A percentile compares a stretch with the other conserved stretches of the same genome.
These are phyloP conservation scores for Candida loeiensis DNA, from an alignment of 805 yeast genomes.

Conservation along the genomic window DNA sequence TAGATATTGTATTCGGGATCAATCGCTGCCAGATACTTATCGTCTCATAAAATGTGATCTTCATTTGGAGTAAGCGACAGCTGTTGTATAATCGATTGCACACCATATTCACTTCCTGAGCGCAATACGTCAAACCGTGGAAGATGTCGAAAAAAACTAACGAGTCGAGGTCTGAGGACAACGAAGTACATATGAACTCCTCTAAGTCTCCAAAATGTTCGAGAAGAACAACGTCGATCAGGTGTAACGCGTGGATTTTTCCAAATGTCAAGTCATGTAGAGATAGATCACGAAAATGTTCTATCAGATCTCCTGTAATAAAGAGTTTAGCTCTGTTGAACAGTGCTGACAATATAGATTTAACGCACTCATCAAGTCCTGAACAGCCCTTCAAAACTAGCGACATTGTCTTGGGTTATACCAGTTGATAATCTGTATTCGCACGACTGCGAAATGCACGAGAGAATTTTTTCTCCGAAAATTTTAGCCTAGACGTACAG, in stretches of 20 bases:
- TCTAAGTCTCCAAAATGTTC: constrained; percentile 1
- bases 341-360: background rate
- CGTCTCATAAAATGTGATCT: background rate
- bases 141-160: constrained; percentile 3
- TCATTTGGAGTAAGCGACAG: background rate
- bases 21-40: background rate
- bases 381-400: too few species aligned
- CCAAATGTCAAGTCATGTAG: constrained; percentile 1
- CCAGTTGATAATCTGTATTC: background rate
- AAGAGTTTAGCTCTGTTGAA: constrained; percentile 2
- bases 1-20: background rate
- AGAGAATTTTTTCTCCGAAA: constrained; percentile 1
- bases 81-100: background rate
- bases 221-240: constrained; percentile 4
- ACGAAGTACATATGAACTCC: background rate
- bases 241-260: constrained; percentile 1
- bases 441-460: background rate
- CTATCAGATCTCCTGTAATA: background rate
- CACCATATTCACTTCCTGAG: constrained; percentile 1
- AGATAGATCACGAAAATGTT: background rate
- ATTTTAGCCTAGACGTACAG: background rate
- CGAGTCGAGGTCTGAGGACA: background rate
- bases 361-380: background rate
- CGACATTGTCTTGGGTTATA: background rate
- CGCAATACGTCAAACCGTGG: background rate